Evolutionary conservation across 176 grass and related monocot genomes (phyloP).

Genomic region (Raddia guianensis): DNA sequence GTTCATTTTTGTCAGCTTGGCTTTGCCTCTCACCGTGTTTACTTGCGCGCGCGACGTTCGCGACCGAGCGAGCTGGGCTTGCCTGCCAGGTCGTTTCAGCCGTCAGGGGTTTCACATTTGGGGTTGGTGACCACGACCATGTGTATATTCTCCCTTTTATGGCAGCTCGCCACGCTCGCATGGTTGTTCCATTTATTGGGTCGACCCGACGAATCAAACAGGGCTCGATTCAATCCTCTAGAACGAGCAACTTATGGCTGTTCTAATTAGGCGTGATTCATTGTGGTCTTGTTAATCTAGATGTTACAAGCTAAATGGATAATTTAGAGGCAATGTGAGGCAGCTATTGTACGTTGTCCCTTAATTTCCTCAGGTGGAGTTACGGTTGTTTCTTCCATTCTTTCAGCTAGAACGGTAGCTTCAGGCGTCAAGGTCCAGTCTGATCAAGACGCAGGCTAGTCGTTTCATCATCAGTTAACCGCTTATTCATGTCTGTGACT

Average conservation of each 20-base stretch:
- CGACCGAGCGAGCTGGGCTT: background rate
- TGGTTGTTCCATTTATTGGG: constrained; percentile 18
- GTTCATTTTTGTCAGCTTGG: too few relatives aligned
- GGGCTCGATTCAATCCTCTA: constrained; percentile 1
- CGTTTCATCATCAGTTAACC: background rate
- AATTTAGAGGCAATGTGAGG: background rate
- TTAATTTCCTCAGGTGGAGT: background rate
- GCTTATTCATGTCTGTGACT: constrained; percentile 5
- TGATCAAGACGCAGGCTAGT: background rate
- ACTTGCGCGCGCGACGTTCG: background rate
- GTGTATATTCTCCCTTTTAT: background rate
- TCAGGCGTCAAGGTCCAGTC: constrained; percentile 4
- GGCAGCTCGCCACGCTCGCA: background rate
- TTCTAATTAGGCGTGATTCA: background rate
- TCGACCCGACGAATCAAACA: background rate
- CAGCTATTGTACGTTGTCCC: too few relatives aligned
- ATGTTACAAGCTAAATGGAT: too few relatives aligned
- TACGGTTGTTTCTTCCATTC: background rate
- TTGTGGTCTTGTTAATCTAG: background rate
- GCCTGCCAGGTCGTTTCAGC: background rate
- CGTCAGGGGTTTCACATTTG: constrained; percentile 14
- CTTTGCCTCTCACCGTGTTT: background rate
- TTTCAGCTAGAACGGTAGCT: background rate
- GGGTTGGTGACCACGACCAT: background rate
- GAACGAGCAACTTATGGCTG: background rate